Percentiles rank a stretch among this genome's conserved stretches.
Evolutionary conservation across 345 rosid species (phyloP).

Genomic region (Euphorbia lathyris): DNA sequence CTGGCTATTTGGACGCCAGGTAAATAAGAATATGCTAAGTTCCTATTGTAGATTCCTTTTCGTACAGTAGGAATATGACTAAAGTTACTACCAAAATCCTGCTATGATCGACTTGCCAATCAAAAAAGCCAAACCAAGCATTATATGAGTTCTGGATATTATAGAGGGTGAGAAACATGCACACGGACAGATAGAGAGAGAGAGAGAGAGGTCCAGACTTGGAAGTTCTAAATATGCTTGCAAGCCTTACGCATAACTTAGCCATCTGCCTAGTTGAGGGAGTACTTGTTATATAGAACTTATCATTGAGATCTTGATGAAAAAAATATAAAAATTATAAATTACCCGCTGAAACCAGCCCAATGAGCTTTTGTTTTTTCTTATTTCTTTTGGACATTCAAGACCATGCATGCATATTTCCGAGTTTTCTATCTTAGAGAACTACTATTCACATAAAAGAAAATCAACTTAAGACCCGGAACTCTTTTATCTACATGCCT

Average conservation of each 20-base stretch:
- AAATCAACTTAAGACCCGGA: not conserved
- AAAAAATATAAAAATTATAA: not conserved
- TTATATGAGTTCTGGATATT: not conserved
- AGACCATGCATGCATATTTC: not conserved
- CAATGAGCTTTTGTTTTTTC: not conserved
- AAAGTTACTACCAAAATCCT: not conserved
- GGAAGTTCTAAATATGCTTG: not conserved
- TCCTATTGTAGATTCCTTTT: not conserved
- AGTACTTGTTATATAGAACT: not conserved
- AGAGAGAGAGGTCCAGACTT: no score
- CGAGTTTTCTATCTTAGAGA: not conserved
- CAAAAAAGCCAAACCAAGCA: no score
- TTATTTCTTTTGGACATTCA: not conserved
- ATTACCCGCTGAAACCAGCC: not conserved
- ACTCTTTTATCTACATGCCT: not conserved
- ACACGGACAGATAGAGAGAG: not conserved
- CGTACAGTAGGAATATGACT: not conserved
- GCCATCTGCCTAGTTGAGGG: not conserved
- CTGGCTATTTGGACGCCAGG: constrained; percentile 40
- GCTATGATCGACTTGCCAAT: not conserved
- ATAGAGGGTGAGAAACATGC: no score
- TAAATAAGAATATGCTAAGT: not conserved
- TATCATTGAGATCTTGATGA: not conserved
- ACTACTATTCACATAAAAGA: not conserved
- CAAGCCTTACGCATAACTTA: not conserved